These are phyloP conservation scores for Cytospora piceicola DNA, from an alignment of 2,329 filamentous ascomycete genomes.

Conservation along the genomic window DNA sequence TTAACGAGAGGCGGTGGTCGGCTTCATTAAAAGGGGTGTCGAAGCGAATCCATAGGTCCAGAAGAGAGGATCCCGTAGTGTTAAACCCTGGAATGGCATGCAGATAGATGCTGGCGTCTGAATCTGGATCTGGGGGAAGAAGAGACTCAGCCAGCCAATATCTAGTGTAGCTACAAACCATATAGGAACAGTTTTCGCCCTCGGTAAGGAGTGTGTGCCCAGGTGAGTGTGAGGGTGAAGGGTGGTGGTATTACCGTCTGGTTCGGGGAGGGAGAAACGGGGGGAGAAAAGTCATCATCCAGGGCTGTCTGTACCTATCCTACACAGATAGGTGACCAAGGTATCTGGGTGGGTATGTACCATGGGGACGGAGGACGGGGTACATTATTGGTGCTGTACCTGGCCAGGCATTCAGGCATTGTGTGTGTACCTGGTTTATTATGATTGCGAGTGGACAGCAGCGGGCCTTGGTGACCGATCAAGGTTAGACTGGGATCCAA, in stretches of 20 bases:
- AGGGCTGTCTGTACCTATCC: no score
- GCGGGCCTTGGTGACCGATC: slow-evolving; percentile 24
- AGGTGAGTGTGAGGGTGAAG: slow-evolving; percentile 13
- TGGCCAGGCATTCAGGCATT: neutral
- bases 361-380: neutral
- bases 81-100: slow-evolving; percentile 19
- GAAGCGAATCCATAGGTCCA: slow-evolving; percentile 29
- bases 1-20: slow-evolving; percentile 27
- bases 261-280: slow-evolving; percentile 10
- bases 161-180: slow-evolving; percentile 12
- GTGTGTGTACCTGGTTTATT: neutral
- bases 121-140: neutral
- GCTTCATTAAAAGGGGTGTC: slow-evolving; percentile 23
- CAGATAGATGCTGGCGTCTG: slow-evolving; percentile 21
- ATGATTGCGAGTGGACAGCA: slow-evolving; percentile 30
- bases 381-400: slow-evolving; percentile 16
- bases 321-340: no score
- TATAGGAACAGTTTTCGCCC: slow-evolving; percentile 5
- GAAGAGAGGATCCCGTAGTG: slow-evolving; percentile 11
- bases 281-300: neutral
- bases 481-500: slow-evolving; percentile 24
- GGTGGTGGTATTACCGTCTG: slow-evolving; percentile 9
- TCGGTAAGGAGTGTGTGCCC: slow-evolving; percentile 23
- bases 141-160: slow-evolving; percentile 13
- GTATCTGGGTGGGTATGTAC: neutral